Base-by-base conservation (phyloP, 805 yeast genomes). In the Yarrowia sp. region DNA sequence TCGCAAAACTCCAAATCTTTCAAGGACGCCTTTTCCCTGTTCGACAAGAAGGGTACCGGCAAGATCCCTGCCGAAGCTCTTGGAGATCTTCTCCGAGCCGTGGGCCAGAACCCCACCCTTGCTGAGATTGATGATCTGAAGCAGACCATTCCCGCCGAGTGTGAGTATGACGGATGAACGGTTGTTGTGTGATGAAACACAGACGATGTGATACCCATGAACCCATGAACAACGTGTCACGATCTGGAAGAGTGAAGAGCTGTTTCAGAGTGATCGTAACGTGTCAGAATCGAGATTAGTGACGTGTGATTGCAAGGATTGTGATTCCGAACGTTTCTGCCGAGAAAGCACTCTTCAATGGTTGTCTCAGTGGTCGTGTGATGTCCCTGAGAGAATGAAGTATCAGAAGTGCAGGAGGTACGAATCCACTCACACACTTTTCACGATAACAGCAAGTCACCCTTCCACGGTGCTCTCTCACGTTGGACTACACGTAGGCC, bases 101-200 rank as follows among this genome's bases (percentile, higher is more conserved):
- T 95, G 70, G 99, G 99, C 46, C 98, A 94, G 82, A 95, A 95
- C 82, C 99, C 99, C 71, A 93, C 99, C 4, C 85, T 92, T 74
- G 90, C 93, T 24, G 97, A 92, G 79, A 90, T 92, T 70, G 80
- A 85, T 36, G 87, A 86, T 68, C 78, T 88, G 65, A 86, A 85
- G 76, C 78, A 78, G 64, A 75, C 76, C 49, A 73, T 80, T 20
- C 72, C 75, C 36, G 74, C 74, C 15, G 78, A 76, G 50, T 76
- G 77, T 74, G 73, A 72, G 71, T 77, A 30, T 34, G 34, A 46
- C 20, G 3, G 13, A 12, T 36, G 38, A 10, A 20, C 17, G n/a
- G n/a, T 17, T 33, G 33, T 3, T 17, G 13, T 17, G 15, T 8
- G 36, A 20, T 30, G 43, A 52, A 44, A 9, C 19, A 19, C n/a